Conservation (phyloP, 2,329 filamentous ascomycete species). For the Periconia sp. region DNA sequence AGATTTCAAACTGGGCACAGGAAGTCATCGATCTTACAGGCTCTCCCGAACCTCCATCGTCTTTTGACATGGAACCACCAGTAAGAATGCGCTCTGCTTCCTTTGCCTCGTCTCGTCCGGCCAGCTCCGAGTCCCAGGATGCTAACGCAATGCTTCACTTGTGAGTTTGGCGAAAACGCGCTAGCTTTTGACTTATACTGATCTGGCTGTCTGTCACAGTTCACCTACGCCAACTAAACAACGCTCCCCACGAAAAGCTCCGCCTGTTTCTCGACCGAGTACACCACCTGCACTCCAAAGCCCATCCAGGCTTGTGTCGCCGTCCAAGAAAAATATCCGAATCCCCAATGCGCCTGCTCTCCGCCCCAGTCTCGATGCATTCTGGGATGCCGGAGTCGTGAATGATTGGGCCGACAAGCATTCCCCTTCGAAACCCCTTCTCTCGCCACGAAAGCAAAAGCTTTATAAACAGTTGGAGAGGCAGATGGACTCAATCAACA, state of each 20-base stretch:
- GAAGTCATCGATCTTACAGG: slow-evolving; percentile 36
- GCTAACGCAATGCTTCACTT: slow-evolving; percentile 33
- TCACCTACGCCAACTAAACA: slow-evolving; percentile 37
- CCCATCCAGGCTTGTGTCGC: slow-evolving; percentile 39
- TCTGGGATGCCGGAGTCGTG: slow-evolving; percentile 40
- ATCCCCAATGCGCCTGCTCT: slow-evolving; percentile 33
- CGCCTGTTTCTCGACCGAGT: slow-evolving; percentile 28
- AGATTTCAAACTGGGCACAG: slow-evolving; percentile 33
- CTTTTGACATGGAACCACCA: slow-evolving; percentile 21
- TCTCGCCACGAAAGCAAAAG: slow-evolving; percentile 40
- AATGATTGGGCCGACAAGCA: slow-evolving; percentile 41
- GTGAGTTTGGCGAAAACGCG: slow-evolving; percentile 14
- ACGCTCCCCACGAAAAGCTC: slow-evolving; percentile 38
- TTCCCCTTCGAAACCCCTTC: slow-evolving; percentile 37
- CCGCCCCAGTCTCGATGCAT: slow-evolving; percentile 41
- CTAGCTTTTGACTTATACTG: background rate
- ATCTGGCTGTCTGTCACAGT: slow-evolving; percentile 11
- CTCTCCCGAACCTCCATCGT: slow-evolving; percentile 25
- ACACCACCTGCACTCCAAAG: slow-evolving; percentile 35
- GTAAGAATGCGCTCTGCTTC: slow-evolving; percentile 23
- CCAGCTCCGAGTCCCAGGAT: slow-evolving; percentile 30
- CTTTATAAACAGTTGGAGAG: slow-evolving; percentile 30
- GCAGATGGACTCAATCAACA: slow-evolving; percentile 26
- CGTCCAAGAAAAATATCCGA: slow-evolving; percentile 35
- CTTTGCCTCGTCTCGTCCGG: slow-evolving; percentile 31